phyloP scores from a whole-genome alignment of 1,284 basidiomycete species.

The Ceratobasidium papillatum region DNA sequence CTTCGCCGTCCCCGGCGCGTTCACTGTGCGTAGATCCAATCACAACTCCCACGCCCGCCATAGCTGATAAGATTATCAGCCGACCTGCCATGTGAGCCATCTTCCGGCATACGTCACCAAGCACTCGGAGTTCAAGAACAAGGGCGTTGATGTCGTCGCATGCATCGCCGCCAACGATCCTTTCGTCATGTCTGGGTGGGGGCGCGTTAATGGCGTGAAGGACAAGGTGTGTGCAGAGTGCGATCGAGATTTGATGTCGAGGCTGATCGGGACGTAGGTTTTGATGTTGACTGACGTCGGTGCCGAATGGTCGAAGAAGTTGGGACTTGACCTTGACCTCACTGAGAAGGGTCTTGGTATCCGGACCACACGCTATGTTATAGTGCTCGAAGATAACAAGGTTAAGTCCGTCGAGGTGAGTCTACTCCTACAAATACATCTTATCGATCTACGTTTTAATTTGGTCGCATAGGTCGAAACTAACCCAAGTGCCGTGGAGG shows the following conservation, averaged over 20 bases:
- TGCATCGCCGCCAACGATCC: constrained; percentile 77
- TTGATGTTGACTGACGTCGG: constrained; percentile 70
- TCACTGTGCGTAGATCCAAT: constrained; percentile 65
- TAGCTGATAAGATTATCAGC: constrained; percentile 54
- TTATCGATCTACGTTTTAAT: background rate
- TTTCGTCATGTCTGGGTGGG: constrained; percentile 85
- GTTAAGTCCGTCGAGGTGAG: constrained; percentile 69
- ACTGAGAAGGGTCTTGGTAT: constrained; percentile 64
- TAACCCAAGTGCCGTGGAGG: constrained; percentile 61
- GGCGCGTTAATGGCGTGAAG: constrained; percentile 69
- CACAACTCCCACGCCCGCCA: constrained; percentile 43
- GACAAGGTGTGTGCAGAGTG: constrained; percentile 63
- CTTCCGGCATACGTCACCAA: constrained; percentile 74
- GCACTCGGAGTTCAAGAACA: constrained; percentile 72
- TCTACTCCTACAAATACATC: background rate
- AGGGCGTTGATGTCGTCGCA: constrained; percentile 76
- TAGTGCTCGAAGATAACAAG: constrained; percentile 75
- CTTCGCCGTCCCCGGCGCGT: constrained; percentile 80
- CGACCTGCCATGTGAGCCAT: constrained; percentile 76
- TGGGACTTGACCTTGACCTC: constrained; percentile 73
- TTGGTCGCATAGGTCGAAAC: constrained; percentile 49
- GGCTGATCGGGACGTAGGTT: constrained; percentile 57
- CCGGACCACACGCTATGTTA: constrained; percentile 74
- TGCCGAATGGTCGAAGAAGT: constrained; percentile 68
- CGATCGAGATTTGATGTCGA: constrained; percentile 16